Evolutionary conservation across 179 eudicot species (phyloP), one percentile per base, ranked within the genome.

Genomic region (Drosera spatulata): DNA sequence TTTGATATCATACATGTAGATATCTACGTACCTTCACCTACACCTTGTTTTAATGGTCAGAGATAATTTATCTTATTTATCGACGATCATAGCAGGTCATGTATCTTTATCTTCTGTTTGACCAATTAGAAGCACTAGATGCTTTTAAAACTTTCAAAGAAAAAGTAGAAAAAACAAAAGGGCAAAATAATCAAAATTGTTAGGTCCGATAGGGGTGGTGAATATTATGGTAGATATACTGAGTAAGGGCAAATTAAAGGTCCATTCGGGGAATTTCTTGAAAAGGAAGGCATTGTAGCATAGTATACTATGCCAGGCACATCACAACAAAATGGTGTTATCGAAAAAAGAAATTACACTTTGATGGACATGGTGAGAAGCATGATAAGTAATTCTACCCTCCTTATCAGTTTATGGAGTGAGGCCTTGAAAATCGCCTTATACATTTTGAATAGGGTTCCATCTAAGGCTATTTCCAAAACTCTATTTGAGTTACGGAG

Each of bases 141-240:
- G 8, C 45, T 43, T 43, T 4, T 43, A 58, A 66, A 44, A 50
- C 50, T 37, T 59, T 49, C 60, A 60, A 66, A 42, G 59, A 39
- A 7, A 51, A 58, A 60, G 64, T 66, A 53, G 64, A 66, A 53
- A 53, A 59, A n/a, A 22, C 47, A 50, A 51, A 57, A 51, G 45
- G 61, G 11, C 11, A 56, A 14, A 7, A 46, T 47, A 4, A 58
- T 42, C 39, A 49, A 50, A 11, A 50, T 55, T 3, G 11, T 46
- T 6, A 46, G 11, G 3, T 46, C 11, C 3, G 49, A 46, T 46
- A 46, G 49, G 11, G 49, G 2, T 46, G 4, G 11, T 7, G 49
- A 46, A 22, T 22, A 22, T 22, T 22, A 22, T 22, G 33, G 33
- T 22, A 22, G 33, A 22, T 22, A 22, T 22, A 22, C 1, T 22